Base-by-base conservation (phyloP, 257 asterid species). In the Solanum pennellii region DNA sequence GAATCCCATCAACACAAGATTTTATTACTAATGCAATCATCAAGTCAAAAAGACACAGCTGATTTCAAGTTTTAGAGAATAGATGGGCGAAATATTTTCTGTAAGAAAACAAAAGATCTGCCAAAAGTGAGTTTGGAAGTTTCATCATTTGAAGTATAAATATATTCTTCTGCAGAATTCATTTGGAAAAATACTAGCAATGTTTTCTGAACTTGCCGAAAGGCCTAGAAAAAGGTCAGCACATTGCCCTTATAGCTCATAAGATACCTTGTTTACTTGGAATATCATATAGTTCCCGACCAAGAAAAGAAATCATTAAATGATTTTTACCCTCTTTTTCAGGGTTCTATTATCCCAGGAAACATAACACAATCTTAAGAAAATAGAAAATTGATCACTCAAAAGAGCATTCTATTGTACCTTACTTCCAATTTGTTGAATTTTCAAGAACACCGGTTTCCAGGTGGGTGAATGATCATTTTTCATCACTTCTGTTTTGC, bases 361-460 rank as follows among this genome's bases (percentile, higher is more conserved):
- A 49, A 82, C 66, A 49, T 20, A 18, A 82, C 12, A 52, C 71
- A 21, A 31, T 49, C 85, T 31, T 49, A 49, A 29, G 47, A 82
- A 49, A 82, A 82, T 6, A 65, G 21, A 82, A 29, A 49, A 82
- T 31, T 33, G 45, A 82, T 49, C 71, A 82, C 84, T 82, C 45
- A 33, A 80, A 80, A 49, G 69, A 47, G 47, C 42, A 52, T 52
- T 52, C 7, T 29, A 21, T 80, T 75, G 88, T 94, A 97, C 99
- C 99, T 97, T 97, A 95, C 98, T 94, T 84, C 99, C 99, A 88
- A 94, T 92, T 94, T 95, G 99, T 93, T 97, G 99, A 88, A 97
- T 90, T 72, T 95, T 94, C 93, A 97, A 86, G 87, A 72, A 89
- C 86, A 95, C 74, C 76, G 94, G 95, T 89, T 96, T 94, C 99